phyloP scores from a whole-genome alignment of 441 rosid genomes.

The Theobroma grandiflorum region DNA sequence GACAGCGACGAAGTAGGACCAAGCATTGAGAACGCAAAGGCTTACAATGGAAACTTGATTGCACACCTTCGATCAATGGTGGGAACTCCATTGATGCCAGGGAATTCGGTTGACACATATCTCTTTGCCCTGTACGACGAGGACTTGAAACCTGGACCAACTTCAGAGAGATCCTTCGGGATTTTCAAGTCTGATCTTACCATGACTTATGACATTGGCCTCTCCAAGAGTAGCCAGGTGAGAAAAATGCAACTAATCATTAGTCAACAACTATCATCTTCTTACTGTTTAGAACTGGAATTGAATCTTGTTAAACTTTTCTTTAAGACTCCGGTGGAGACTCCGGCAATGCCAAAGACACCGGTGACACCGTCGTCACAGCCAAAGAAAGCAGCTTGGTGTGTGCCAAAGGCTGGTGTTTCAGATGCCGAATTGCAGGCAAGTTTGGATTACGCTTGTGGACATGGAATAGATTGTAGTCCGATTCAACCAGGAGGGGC shows the following conservation, averaged over 20 bases:
- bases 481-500: constrained; percentile 72
- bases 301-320: background rate
- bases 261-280: background rate
- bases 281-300: background rate
- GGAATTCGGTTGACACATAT: constrained; percentile 83
- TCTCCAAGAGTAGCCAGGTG: constrained; percentile 56
- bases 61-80: constrained; percentile 81
- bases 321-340: constrained; percentile 4
- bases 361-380: constrained; percentile 40
- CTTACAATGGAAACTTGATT: constrained; percentile 82
- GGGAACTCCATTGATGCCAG: constrained; percentile 95
- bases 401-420: constrained; percentile 63
- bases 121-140: constrained; percentile 88
- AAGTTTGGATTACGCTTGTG: constrained; percentile 72
- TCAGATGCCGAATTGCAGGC: constrained; percentile 66
- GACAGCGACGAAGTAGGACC: constrained; percentile 75
- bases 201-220: constrained; percentile 79
- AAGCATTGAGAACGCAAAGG: constrained; percentile 79
- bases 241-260: background rate
- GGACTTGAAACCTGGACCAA: constrained; percentile 85
- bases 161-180: constrained; percentile 76
- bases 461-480: constrained; percentile 64
- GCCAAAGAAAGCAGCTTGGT: constrained; percentile 55
- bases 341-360: background rate
- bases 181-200: constrained; percentile 80